These are phyloP conservation scores for Yamadazyma membranifaciens DNA, from an alignment of 1,139 yeast genomes.

Conservation along the genomic window DNA sequence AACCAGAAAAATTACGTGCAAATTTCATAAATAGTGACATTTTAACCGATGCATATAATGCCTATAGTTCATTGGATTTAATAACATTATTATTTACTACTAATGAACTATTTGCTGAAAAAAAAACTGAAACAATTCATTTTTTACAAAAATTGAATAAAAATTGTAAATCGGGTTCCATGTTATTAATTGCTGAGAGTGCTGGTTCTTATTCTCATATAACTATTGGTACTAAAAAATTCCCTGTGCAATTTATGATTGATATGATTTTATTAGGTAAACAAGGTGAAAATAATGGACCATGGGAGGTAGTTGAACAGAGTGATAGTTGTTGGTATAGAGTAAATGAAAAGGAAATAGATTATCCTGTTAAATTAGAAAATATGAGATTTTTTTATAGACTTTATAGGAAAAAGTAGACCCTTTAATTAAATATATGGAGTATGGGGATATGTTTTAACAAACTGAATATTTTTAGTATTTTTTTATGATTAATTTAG, in stretches of 20 bases:
- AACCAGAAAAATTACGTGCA: constrained; percentile 35
- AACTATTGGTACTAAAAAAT: constrained; percentile 67
- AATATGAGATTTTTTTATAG: constrained; percentile 86
- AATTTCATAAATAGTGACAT: constrained; percentile 55
- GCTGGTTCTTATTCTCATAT: constrained; percentile 90
- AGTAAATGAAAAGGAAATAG: constrained; percentile 48
- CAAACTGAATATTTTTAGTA: too few relatives aligned
- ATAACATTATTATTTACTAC: constrained; percentile 82
- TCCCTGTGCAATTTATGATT: constrained; percentile 79
- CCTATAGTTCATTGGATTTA: constrained; percentile 31
- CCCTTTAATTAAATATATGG: too few relatives aligned
- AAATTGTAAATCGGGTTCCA: constrained; percentile 52
- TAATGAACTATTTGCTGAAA: constrained; percentile 75
- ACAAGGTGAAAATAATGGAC: constrained; percentile 45
- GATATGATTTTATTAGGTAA: constrained; percentile 70
- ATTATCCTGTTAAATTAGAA: constrained; percentile 72
- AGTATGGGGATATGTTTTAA: too few relatives aligned
- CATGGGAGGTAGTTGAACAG: constrained; percentile 64
- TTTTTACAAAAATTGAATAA: constrained; percentile 53
- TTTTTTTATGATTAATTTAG: too few relatives aligned
- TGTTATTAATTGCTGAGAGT: constrained; percentile 72
- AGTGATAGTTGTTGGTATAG: constrained; percentile 86
- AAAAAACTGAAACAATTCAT: constrained; percentile 58
- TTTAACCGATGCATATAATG: constrained; percentile 17
- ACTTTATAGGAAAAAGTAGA: constrained; percentile 54